Conservation (phyloP, 2,329 filamentous ascomycete species). For the Trichoderma koningii region DNA sequence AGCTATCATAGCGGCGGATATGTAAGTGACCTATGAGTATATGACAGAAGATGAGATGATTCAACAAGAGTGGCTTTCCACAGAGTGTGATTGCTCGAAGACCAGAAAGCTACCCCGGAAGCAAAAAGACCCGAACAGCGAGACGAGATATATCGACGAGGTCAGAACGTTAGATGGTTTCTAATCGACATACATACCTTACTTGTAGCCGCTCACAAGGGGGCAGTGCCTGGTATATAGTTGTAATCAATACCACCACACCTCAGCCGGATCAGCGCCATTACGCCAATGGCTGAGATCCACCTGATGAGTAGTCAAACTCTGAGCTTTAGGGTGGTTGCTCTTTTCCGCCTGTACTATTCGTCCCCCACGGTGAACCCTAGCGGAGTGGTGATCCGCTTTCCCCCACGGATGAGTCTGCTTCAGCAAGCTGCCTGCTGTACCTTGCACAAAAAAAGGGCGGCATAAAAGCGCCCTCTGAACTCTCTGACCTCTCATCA, state of each 20-base stretch:
- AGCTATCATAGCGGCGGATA: constrained; percentile 25
- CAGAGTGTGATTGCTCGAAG: background rate
- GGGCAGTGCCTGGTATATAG: constrained; percentile 11
- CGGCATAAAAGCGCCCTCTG: constrained; percentile 11
- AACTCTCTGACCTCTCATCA: background rate
- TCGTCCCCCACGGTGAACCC: constrained; percentile 23
- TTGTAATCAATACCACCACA: background rate
- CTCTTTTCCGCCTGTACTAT: background rate
- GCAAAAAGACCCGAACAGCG: background rate
- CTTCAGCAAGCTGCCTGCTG: background rate
- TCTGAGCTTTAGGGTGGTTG: background rate
- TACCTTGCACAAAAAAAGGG: constrained; percentile 8
- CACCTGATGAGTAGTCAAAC: background rate
- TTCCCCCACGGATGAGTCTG: constrained; percentile 24
- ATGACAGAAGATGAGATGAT: background rate
- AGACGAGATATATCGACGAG: background rate
- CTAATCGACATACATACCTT: background rate
- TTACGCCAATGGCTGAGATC: constrained; percentile 12
- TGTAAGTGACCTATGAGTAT: background rate
- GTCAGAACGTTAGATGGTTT: constrained; percentile 1
- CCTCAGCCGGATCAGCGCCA: background rate
- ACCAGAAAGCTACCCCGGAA: background rate
- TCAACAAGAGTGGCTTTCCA: background rate
- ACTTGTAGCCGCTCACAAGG: background rate
- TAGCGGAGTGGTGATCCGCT: constrained; percentile 5